phyloP scores from a whole-genome alignment of 73 alveolate genomes.

The Paramecium biaurelia region DNA sequence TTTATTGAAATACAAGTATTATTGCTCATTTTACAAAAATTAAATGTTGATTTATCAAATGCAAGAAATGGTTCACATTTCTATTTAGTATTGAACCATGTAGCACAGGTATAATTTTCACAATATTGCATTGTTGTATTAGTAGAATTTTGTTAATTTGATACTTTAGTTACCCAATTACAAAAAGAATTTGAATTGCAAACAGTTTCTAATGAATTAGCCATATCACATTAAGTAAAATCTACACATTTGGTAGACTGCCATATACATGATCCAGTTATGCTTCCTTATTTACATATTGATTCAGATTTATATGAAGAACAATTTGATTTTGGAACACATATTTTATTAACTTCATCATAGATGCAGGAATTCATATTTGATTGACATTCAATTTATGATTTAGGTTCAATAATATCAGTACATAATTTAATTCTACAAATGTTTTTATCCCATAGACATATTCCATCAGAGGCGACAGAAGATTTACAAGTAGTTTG shows the following conservation, averaged over 20 bases:
- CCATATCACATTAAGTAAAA: neutral
- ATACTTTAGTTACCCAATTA: neutral
- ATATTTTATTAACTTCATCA: constrained; percentile 30
- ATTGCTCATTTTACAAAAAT: neutral
- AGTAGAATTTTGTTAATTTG: neutral
- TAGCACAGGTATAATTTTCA: neutral
- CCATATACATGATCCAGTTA: neutral
- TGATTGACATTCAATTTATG: neutral
- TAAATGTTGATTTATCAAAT: neutral
- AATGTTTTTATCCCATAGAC: neutral
- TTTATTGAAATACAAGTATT: neutral
- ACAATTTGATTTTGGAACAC: neutral
- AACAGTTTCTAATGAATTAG: neutral
- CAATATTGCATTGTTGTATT: neutral
- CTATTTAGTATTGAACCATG: neutral
- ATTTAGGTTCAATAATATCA: neutral
- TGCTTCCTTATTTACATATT: neutral
- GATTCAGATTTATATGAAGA: neutral
- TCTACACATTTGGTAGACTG: neutral
- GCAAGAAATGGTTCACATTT: neutral
- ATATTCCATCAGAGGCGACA: neutral
- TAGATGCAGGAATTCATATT: neutral
- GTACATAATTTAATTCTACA: neutral
- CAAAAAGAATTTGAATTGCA: neutral
- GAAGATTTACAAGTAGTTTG: neutral